Conservation (phyloP, 768 basidiomycete genomes). For the Imleria badia region DNA sequence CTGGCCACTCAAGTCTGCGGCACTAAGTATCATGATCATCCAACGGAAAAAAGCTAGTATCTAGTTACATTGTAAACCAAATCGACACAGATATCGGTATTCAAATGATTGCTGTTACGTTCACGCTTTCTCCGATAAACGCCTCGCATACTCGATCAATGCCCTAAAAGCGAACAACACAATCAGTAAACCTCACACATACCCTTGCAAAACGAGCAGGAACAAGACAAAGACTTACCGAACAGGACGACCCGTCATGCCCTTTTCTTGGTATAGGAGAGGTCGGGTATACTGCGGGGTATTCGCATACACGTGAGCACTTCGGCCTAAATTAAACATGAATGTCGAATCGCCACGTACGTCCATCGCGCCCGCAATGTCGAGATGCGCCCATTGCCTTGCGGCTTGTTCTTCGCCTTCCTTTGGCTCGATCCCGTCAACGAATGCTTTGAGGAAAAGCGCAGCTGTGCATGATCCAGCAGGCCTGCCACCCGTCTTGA, state of each 20-base stretch:
- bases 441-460: conserved; percentile 82
- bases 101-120: neutral
- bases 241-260: conserved; percentile 80
- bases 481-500: conserved; percentile 66
- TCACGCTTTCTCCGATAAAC: conserved; percentile 24
- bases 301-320: neutral
- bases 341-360: conserved; percentile 34
- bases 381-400: conserved; percentile 84
- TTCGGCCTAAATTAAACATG: neutral
- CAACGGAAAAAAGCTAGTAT: no score
- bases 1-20: no score
- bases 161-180: conserved; percentile 19
- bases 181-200: neutral
- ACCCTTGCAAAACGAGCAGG: neutral
- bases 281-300: conserved; percentile 46
- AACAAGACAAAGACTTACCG: conserved; percentile 46
- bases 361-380: conserved; percentile 82
- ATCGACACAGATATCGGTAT: conserved; percentile 1
- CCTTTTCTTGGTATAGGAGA: conserved; percentile 63
- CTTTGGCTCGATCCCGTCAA: conserved; percentile 67
- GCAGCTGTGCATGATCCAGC: conserved; percentile 82
- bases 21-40: no score
- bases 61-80: neutral
- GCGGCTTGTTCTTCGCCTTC: conserved; percentile 50
- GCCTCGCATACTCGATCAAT: conserved; percentile 33